Evolutionary conservation across 768 basidiomycete genomes (phyloP), one percentile per base, ranked within the genome.

Genomic region (Tephrocybe sp.): DNA sequence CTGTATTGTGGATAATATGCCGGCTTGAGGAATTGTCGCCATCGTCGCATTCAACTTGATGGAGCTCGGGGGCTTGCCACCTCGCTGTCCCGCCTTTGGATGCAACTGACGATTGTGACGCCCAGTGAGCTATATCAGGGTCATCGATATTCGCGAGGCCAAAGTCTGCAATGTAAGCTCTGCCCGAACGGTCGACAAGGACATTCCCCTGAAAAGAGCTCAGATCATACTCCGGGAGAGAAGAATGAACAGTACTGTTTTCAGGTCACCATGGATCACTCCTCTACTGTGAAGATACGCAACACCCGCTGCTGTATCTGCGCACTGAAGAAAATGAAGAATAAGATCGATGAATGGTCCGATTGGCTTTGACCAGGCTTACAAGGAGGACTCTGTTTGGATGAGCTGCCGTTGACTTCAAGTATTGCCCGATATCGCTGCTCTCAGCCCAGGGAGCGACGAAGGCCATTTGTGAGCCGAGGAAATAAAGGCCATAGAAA

Each of bases 241-340:
- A 3, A 20, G n/a, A n/a, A n/a, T n/a, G n/a, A n/a, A n/a, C n/a
- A n/a, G n/a, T 20, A 30, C 47, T n/a, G 36, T 37, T 39, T 48
- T 48, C 11, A 48, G 4, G 25, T 48, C 47, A n/a, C 47, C 47
- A 17, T 48, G 47, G n/a, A 48, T 30, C 24, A 48, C 39, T 15
- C 38, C 47, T 5, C 30, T 48, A 17, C 39, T 32, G 23, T 48
- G 47, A 2, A 48, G 47, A 21, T 48, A 48, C 2, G 21, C 37
- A n/a, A 48, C 14, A 10, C 47, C 47, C 12, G 28, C 25, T 5
- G 47, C 47, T n/a, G 38, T 48, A 25, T 48, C 47, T 3, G 47
- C 47, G 23, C 38, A 39, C 23, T 37, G 12, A n/a, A n/a, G 25
- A 17, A 30, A 8, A 32, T 39, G 7, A 18, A 12, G 15, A 1